Evolutionary conservation across 768 basidiomycete genomes (phyloP).

Genomic region (Russula olivacea): DNA sequence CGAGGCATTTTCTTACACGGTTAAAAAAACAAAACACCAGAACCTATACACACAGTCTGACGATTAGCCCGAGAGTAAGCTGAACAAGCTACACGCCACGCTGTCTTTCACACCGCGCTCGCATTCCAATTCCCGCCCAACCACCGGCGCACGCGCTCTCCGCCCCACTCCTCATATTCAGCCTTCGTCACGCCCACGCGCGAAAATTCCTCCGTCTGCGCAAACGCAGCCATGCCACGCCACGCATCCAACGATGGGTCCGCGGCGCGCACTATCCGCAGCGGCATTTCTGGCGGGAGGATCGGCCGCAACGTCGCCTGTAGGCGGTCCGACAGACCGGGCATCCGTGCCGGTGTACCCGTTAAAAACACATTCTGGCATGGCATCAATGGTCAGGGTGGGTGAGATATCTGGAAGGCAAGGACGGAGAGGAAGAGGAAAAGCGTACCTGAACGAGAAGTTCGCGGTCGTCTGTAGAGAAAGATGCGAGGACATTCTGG

Average conservation of each 20-base stretch:
- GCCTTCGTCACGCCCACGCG: constrained; percentile 58
- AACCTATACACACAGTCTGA: too few species aligned
- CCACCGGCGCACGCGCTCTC: constrained; percentile 82
- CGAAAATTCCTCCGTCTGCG: constrained; percentile 48
- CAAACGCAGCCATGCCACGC: constrained; percentile 85
- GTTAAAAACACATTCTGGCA: constrained; percentile 86
- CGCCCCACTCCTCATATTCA: constrained; percentile 89
- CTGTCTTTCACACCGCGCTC: constrained; percentile 15
- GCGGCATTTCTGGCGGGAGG: constrained; percentile 73
- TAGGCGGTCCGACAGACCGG: constrained; percentile 61
- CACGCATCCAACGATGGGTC: constrained; percentile 78
- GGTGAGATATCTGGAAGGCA: background rate
- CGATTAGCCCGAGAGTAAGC: too few species aligned
- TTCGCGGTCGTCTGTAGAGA: constrained; percentile 59
- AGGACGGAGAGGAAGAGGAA: background rate
- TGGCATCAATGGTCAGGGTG: background rate
- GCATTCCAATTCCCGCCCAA: constrained; percentile 89
- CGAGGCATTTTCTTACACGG: too few species aligned
- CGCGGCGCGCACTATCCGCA: constrained; percentile 55
- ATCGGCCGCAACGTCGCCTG: constrained; percentile 74
- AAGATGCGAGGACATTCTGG: constrained; percentile 73
- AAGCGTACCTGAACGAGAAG: constrained; percentile 66
- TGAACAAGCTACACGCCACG: background rate
- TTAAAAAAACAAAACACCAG: too few species aligned
- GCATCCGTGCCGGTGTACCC: constrained; percentile 71